Base-by-base conservation (phyloP, 169 alveolate species). In the Eimeria mitis region DNA sequence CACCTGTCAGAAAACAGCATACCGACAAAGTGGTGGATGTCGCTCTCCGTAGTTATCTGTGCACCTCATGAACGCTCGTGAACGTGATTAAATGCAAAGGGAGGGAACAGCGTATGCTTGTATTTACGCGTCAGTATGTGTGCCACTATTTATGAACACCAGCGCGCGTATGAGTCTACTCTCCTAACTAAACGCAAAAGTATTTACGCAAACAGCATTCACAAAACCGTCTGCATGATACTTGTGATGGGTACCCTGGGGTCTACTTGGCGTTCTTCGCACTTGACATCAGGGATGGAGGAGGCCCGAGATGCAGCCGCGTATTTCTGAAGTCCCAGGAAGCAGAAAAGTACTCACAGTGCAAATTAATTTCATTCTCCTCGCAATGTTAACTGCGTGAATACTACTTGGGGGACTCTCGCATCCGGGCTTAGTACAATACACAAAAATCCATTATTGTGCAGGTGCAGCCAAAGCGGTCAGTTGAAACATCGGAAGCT, bases 281-380 rank as follows among this genome's bases (percentile, higher is more conserved):
- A 42, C n/a, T 63, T 40, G 6, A 42, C n/a, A 49, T 52, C 37
- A 7, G 81, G 78, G 8, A 49, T 49, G 70, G 92, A 28, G 52
- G 92, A 71, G 47, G 92, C 65, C 83, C 78, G 78, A 23, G 63
- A 19, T 34, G 78, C 61, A 28, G 92, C 92, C 2, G 92, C 81
- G 61, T 87, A 87, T 87, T 56, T 87, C 92, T 87, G 92, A 73
- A 23, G 83, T 34, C 34, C 83, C 83, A 71, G 52, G 40, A 73
- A 40, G 40, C 83, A 42, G 37, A 37, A 34, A 73, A 0, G 54
- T n/a, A 73, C 40, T 34, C n/a, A 40, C 9, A 37, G 23, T 2
- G 31, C 34, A 23, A 37, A 40, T 40, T 40, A 23, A 1, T 23
- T 19, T 40, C n/a, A 0, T 73, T 21, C 40, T 40, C 34, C 83